These are phyloP conservation scores for Leishmania arabica DNA, from an alignment of 208 protist species.

Conservation along the genomic window DNA sequence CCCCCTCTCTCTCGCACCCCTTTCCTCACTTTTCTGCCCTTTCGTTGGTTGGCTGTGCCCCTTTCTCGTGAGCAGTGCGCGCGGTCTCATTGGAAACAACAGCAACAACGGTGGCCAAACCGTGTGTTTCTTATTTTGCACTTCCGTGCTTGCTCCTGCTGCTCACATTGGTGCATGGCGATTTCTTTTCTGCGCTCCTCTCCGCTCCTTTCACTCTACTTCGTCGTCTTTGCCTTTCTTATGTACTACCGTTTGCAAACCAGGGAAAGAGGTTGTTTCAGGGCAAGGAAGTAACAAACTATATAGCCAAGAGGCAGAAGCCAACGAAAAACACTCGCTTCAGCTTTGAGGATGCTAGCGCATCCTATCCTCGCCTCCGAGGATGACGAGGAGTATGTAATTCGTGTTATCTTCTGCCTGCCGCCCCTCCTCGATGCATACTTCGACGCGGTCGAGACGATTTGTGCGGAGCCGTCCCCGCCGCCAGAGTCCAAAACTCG, in stretches of 20 bases:
- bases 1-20: not conserved
- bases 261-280: not conserved
- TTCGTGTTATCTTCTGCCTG: slow-evolving; percentile 59
- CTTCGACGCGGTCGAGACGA: slow-evolving; percentile 65
- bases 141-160: not conserved
- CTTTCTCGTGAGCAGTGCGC: not conserved
- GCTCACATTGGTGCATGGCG: not conserved
- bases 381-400: slow-evolving; percentile 85
- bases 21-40: not conserved
- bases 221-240: not conserved
- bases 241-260: not conserved
- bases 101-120: not conserved
- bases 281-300: not conserved
- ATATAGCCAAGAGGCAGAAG: not conserved
- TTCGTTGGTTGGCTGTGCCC: not conserved
- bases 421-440: slow-evolving; percentile 64
- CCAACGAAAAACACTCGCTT: no score
- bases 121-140: not conserved
- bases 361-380: slow-evolving; percentile 89
- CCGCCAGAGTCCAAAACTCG: slow-evolving; percentile 43
- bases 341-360: slow-evolving; percentile 48
- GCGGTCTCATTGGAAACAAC: not conserved
- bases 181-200: not conserved
- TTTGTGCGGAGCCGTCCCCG: slow-evolving; percentile 54
- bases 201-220: slow-evolving; percentile 2